phyloP scores from a whole-genome alignment of 2,329 filamentous ascomycete genomes.

The Cladosporium sp. region DNA sequence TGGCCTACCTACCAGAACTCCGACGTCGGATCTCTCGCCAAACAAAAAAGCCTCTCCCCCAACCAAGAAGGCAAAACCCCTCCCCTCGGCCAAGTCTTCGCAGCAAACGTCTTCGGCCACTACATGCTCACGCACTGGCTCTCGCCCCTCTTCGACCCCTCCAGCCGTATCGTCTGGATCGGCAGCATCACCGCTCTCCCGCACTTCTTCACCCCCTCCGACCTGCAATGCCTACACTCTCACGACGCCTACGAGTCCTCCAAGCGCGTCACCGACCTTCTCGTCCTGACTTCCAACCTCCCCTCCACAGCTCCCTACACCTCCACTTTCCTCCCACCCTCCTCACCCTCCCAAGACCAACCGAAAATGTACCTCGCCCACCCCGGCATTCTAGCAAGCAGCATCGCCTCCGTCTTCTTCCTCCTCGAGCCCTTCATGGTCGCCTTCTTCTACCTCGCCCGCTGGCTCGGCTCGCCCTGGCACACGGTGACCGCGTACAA shows the following conservation, averaged over 20 bases:
- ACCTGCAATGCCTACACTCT: constrained; percentile 70
- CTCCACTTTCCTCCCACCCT: constrained; percentile 51
- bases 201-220: constrained; percentile 57
- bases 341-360: constrained; percentile 18
- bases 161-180: constrained; percentile 75
- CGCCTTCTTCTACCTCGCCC: constrained; percentile 63
- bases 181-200: constrained; percentile 70
- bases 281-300: constrained; percentile 69
- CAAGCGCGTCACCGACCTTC: constrained; percentile 81
- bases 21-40: constrained; percentile 50
- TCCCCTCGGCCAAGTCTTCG: constrained; percentile 75
- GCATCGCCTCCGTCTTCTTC: constrained; percentile 69
- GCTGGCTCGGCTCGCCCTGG: constrained; percentile 83
- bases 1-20: constrained; percentile 76
- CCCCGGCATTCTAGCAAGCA: constrained; percentile 80
- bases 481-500: constrained; percentile 73
- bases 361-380: constrained; percentile 76
- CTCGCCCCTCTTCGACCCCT: constrained; percentile 61
- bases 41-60: constrained; percentile 43
- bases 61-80: constrained; percentile 49
- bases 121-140: constrained; percentile 83
- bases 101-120: constrained; percentile 91
- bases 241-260: constrained; percentile 73
- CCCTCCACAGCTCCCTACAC: constrained; percentile 59
- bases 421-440: constrained; percentile 68